Base-by-base conservation (phyloP, 805 yeast genomes). In the Starmera pachycereana region DNA sequence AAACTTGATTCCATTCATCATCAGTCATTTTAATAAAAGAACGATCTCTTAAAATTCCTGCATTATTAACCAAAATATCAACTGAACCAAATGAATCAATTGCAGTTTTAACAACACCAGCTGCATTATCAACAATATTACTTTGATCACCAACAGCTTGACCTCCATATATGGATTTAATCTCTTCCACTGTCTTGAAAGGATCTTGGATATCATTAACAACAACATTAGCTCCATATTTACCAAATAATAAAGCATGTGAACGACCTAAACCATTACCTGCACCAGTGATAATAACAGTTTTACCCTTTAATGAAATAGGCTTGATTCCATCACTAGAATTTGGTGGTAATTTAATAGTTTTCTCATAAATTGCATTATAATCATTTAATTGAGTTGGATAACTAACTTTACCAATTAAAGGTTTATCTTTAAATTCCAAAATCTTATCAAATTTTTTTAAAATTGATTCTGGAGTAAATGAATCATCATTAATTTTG, bases 211-310 rank as follows among this genome's bases (percentile, higher is more conserved):
- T 79, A 60, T 90, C 97, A 59, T 92, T 90, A 31, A 90, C 92
- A 34, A 92, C 95, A 45, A 90, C 92, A 65, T 81, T 87, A 25
- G 97, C 97, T 45, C 97, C 98, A 52, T 85, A 85, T 60, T 74
- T 81, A 41, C 94, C 97, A 57, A 83, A 81, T 58, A 76, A 71
- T 38, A 76, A 63, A 4, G 97, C 95, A 64, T 90, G 94, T 43
- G 88, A 83, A 58, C 81, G 78, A 46, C 98, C 98, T 51, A 90
- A 72, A 36, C 98, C 98, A 37, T 84, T 80, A 46, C 96, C 97
- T 33, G 96, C 89, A 47, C 98, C 98, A 13, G 97, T 90, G 41
- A 90, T 76, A 43, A 90, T 73, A 30, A 87, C 96, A 41, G 90
- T 96, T 63, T 84, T 85, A 50, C 70, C 88, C 56, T 76, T 77